Base-by-base conservation (phyloP, 805 yeast species). In the Ogataea methanolica region DNA sequence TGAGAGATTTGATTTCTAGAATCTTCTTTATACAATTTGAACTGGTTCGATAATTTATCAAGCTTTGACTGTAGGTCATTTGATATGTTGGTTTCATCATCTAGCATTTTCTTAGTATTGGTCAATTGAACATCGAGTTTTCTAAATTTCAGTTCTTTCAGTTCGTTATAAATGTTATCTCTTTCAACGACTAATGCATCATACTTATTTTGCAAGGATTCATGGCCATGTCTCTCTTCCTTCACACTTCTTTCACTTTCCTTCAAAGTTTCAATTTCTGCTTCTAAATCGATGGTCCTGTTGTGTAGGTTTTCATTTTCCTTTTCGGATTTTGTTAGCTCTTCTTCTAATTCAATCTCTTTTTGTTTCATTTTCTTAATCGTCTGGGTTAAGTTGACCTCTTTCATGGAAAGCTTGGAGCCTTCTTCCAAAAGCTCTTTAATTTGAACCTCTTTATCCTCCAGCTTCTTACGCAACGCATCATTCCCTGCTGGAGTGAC, bases 361-460 rank as follows among this genome's bases (percentile, higher is more conserved):
- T 71, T 73, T 19, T 73, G 66, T 38, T 80, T 79, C 47, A 90
- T 65, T 52, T 75, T 73, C 51, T 86, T 86, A 43, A 91, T 79
- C 0, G 82, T 72, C 37, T 81, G 87, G 54, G 78, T 81, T 44
- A 82, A 73, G 54, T 78, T 79, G 26, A 88, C 72, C 57, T 92
- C 97, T 50, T 79, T 82, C 49, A 75, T 74, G 0, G 94, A 80
- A 36, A 89, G 66, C 22, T 76, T 79, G 52, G 85, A 83, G 4
- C 96, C 96, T 64, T 90, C 96, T 46, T 77, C 80, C 59, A 86
- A 60, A 29, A 91, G 67, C 47, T 83, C 82, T 16, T 78, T 75
- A 23, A 91, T 80, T 31, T 80, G 77, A 12, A 71, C 75, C 44
- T 90, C 88, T 69, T 70, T 83, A 56, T 65, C 78, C 57, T 52